phyloP scores from a whole-genome alignment of 176 grass and related monocot species.

The Eleusine indica region DNA sequence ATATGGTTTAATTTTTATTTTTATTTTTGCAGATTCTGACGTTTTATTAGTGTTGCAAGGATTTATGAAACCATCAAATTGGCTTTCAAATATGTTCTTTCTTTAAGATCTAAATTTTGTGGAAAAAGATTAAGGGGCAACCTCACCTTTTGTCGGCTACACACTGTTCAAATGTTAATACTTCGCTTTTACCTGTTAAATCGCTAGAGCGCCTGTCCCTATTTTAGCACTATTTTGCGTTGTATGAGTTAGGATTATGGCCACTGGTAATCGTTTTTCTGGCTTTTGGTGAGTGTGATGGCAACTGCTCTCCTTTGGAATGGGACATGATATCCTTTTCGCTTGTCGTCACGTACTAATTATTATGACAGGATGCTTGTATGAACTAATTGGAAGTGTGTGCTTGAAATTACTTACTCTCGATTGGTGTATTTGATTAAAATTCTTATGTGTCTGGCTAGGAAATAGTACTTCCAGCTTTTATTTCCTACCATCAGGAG shows the following conservation, averaged over 20 bases:
- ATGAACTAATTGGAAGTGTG: conserved; percentile 7
- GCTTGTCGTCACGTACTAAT: background rate
- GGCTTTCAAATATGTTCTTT: background rate
- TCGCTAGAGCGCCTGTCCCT: background rate
- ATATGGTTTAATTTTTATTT: too few relatives aligned
- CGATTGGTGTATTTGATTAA: background rate
- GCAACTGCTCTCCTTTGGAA: conserved; percentile 37
- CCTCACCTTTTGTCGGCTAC: background rate
- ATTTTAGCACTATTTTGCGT: background rate
- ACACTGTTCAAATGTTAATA: background rate
- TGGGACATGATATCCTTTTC: conserved; percentile 31
- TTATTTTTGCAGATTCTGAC: background rate
- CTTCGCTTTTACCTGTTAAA: conserved; percentile 20
- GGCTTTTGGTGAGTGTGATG: conserved; percentile 13
- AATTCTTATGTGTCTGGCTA: background rate
- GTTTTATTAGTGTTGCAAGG: background rate
- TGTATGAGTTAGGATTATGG: background rate
- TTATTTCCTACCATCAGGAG: background rate
- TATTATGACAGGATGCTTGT: conserved; percentile 12
- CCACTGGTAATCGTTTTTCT: background rate
- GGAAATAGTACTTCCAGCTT: background rate
- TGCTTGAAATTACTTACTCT: conserved; percentile 1
- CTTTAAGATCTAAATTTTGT: background rate
- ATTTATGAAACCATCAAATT: background rate
- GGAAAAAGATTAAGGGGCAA: background rate